Conservation (phyloP, 805 yeast genomes). For the Jamesozyma hellenica region DNA sequence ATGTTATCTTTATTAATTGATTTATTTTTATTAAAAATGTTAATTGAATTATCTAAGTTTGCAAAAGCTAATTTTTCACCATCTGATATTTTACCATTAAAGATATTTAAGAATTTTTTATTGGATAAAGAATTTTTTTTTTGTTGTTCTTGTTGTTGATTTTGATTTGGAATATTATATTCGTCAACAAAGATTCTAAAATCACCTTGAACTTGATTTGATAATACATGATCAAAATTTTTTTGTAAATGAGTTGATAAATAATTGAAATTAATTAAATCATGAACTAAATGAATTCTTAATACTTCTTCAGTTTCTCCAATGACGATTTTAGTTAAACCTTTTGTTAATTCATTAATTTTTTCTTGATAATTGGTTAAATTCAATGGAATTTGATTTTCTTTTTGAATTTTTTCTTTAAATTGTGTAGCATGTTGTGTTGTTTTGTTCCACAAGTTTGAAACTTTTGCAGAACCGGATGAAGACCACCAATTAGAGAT, state of each 20-base stretch:
- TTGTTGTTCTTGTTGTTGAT: neutral
- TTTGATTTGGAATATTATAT: slow-evolving; percentile 31
- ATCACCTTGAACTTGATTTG: slow-evolving; percentile 66
- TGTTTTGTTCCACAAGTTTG: slow-evolving; percentile 57
- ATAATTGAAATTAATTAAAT: slow-evolving; percentile 43
- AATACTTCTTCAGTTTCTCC: slow-evolving; percentile 44
- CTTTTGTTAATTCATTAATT: slow-evolving; percentile 26
- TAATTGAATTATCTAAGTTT: slow-evolving; percentile 67
- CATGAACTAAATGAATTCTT: slow-evolving; percentile 57
- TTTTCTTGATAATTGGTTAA: slow-evolving; percentile 15
- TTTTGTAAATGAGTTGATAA: slow-evolving; percentile 33
- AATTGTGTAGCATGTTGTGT: slow-evolving; percentile 37
- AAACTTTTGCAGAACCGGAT: slow-evolving; percentile 56
- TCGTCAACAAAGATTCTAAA: slow-evolving; percentile 53
- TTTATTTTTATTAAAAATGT: slow-evolving; percentile 28
- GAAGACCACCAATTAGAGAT: slow-evolving; percentile 67
- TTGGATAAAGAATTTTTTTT: neutral
- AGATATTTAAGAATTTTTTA: slow-evolving; percentile 49
- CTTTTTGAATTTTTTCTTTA: slow-evolving; percentile 29
- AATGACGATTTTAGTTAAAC: slow-evolving; percentile 25
- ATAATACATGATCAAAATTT: slow-evolving; percentile 54
- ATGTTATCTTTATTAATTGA: slow-evolving; percentile 21
- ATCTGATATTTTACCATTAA: slow-evolving; percentile 66
- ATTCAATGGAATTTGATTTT: slow-evolving; percentile 23
- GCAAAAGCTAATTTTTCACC: slow-evolving; percentile 87